Conservation (phyloP, 345 rosid species). For the Eucalyptus erythrocorys region DNA sequence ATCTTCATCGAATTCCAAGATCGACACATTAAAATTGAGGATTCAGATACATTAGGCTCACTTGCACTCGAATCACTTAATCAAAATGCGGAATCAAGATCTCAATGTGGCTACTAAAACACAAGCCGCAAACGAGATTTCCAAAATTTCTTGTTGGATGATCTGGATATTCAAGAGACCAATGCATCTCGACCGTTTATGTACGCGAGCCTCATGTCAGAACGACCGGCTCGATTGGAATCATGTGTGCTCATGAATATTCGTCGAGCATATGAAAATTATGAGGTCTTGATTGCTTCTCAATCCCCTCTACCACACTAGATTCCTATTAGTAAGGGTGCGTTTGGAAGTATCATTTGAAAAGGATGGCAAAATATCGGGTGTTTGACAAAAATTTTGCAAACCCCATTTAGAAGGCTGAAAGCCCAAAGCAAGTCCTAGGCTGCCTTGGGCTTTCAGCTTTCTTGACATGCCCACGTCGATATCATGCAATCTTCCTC, state of each 20-base stretch:
- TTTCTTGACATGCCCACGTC: accelerated
- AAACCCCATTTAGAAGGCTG: too few relatives aligned
- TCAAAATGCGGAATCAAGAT: neutral
- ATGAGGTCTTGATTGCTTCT: neutral
- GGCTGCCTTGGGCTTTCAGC: too few relatives aligned
- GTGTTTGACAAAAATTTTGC: too few relatives aligned
- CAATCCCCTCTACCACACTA: neutral
- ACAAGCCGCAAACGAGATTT: neutral
- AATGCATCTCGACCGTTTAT: neutral
- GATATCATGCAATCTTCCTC: accelerated
- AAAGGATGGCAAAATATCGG: too few relatives aligned
- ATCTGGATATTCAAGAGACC: neutral
- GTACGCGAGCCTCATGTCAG: neutral
- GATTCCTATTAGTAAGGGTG: too few relatives aligned
- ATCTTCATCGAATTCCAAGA: neutral
- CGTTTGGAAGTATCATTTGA: too few relatives aligned
- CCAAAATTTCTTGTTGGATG: neutral
- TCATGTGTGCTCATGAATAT: neutral
- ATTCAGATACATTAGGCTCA: neutral
- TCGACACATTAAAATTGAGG: neutral
- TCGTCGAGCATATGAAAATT: neutral
- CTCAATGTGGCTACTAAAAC: neutral
- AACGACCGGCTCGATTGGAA: neutral
- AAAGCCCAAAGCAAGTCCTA: accelerated
- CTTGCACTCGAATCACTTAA: neutral